A percentile compares a stretch with the other conserved stretches of the same genome.
Evolutionary conservation across 2,329 filamentous ascomycete species (phyloP).

Genomic region (Monascus ruber): DNA sequence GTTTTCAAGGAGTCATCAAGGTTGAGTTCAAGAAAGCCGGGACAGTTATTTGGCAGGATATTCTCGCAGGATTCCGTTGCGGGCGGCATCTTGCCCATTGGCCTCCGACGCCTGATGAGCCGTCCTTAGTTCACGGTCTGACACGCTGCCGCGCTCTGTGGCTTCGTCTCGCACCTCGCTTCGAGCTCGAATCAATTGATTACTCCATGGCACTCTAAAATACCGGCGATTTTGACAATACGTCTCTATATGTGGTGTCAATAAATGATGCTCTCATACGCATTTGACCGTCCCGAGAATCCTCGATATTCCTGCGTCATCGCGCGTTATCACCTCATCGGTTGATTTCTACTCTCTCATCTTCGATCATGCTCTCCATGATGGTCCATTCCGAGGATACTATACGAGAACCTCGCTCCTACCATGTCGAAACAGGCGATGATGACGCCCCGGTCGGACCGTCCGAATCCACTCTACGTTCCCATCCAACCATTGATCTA

Average conservation of each 20-base stretch:
- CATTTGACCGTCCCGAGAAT: not conserved
- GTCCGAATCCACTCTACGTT: constrained; percentile 16
- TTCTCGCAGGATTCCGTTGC: too few relatives aligned
- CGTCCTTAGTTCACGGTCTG: too few relatives aligned
- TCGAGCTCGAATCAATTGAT: too few relatives aligned
- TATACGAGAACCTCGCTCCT: constrained; percentile 20
- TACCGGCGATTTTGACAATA: not conserved
- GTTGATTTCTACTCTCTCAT: not conserved
- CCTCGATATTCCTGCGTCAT: not conserved
- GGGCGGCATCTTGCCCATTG: too few relatives aligned
- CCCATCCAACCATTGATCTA: constrained; percentile 17
- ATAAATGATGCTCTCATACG: not conserved
- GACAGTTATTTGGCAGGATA: too few relatives aligned
- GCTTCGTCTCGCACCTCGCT: too few relatives aligned
- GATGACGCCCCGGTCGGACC: constrained; percentile 16
- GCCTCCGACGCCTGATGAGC: too few relatives aligned
- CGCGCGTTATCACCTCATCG: not conserved
- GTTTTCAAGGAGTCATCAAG: too few relatives aligned
- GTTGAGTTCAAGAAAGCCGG: too few relatives aligned
- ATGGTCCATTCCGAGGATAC: constrained; percentile 30
- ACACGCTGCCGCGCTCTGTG: too few relatives aligned
- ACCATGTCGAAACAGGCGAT: constrained; percentile 21
- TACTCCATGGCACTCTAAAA: too few relatives aligned
- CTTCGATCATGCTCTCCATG: constrained; percentile 17
- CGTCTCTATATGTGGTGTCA: not conserved